phyloP scores from a whole-genome alignment of 306 rosid genomes.

The Malus fusca region DNA sequence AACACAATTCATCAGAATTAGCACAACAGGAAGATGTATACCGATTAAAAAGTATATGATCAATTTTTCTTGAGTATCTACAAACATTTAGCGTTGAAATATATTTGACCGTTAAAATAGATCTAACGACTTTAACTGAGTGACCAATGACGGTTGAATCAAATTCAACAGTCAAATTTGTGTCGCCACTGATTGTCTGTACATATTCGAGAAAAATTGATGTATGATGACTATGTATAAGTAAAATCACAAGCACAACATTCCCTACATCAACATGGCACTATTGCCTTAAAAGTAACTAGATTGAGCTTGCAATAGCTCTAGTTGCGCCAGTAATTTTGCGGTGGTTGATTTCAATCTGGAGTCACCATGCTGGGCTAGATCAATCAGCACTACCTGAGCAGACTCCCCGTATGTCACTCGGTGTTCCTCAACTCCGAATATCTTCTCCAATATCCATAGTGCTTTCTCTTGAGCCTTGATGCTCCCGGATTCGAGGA shows the following conservation, averaged over 20 bases:
- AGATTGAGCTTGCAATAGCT: conserved; percentile 64
- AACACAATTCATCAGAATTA: background rate
- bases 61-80: background rate
- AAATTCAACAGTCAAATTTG: no score
- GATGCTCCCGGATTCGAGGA: conserved; percentile 41
- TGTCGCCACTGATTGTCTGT: no score
- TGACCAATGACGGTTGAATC: background rate
- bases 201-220: background rate
- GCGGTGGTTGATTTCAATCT: conserved; percentile 66
- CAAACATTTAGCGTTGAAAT: background rate
- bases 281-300: conserved; percentile 53
- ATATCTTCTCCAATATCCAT: conserved; percentile 81
- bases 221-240: background rate
- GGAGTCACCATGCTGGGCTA: conserved; percentile 64
- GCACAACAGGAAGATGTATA: background rate
- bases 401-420: conserved; percentile 54
- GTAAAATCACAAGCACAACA: background rate
- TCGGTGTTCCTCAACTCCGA: conserved; percentile 52
- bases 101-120: background rate
- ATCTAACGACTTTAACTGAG: background rate
- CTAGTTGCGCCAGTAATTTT: conserved; percentile 63
- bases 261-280: background rate
- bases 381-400: conserved; percentile 74
- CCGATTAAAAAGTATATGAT: background rate
- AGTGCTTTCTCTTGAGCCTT: conserved; percentile 73